These are phyloP conservation scores for Canavalia ensiformis DNA, from an alignment of 306 rosid species.

Conservation along the genomic window DNA sequence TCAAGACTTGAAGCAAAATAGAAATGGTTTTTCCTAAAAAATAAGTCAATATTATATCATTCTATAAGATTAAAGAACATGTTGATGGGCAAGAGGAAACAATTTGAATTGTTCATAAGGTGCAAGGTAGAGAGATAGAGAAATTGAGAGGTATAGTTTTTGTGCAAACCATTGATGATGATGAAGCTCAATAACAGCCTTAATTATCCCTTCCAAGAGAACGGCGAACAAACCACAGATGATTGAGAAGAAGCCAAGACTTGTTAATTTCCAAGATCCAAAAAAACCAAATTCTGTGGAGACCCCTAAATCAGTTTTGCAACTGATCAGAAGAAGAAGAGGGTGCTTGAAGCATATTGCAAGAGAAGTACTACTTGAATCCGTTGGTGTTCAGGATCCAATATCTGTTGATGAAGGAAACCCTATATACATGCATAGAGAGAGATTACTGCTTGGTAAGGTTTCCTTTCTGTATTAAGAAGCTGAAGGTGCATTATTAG, in stretches of 20 bases:
- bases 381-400: slow-evolving; percentile 41
- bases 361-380: slow-evolving; percentile 23
- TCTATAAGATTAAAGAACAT: not conserved
- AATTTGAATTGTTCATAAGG: slow-evolving; percentile 33
- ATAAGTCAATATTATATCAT: not conserved
- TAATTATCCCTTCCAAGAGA: slow-evolving; percentile 39
- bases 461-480: slow-evolving; percentile 46
- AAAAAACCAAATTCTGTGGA: slow-evolving; percentile 27
- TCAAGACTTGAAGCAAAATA: slow-evolving; percentile 33
- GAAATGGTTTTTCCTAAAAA: slow-evolving; percentile 12
- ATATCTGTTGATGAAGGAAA: slow-evolving; percentile 46
- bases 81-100: slow-evolving; percentile 1
- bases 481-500: slow-evolving; percentile 45
- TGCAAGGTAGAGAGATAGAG: slow-evolving; percentile 37
- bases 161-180: slow-evolving; percentile 49
- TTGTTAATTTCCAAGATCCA: slow-evolving; percentile 45
- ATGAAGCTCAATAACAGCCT: slow-evolving; percentile 37
- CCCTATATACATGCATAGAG: slow-evolving; percentile 47
- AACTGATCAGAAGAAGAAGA: slow-evolving; percentile 40
- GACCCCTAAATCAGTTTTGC: slow-evolving; percentile 41
- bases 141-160: not conserved
- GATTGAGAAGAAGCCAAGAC: slow-evolving; percentile 42
- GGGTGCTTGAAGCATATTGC: slow-evolving; percentile 16
- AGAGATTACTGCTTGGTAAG: slow-evolving; percentile 41
- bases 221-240: slow-evolving; percentile 26